Evolutionary conservation across 1,139 yeast species (phyloP).

Genomic region (Sugiyamaella sp.): DNA sequence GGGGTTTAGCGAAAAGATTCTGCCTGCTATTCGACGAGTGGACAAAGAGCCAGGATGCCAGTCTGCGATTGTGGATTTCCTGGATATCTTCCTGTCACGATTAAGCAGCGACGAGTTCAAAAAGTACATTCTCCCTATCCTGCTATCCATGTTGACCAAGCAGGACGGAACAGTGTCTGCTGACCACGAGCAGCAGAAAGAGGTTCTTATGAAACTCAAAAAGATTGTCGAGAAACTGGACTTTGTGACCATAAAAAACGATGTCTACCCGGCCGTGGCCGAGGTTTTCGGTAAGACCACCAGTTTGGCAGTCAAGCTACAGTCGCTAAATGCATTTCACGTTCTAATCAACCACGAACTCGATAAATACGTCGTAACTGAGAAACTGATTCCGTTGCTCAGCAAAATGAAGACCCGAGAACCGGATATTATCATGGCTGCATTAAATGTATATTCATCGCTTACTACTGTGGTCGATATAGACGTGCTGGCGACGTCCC

Average conservation of each 20-base stretch:
- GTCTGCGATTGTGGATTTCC: constrained; percentile 57
- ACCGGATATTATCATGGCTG: constrained; percentile 60
- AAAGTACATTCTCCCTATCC: constrained; percentile 43
- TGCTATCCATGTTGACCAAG: constrained; percentile 35
- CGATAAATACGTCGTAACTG: constrained; percentile 72
- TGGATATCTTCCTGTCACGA: constrained; percentile 56
- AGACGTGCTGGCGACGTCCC: constrained; percentile 49
- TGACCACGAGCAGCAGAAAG: constrained; percentile 57
- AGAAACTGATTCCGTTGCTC: constrained; percentile 76
- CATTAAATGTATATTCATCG: constrained; percentile 56
- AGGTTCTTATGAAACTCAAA: constrained; percentile 52
- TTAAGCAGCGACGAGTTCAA: constrained; percentile 50
- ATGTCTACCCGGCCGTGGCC: constrained; percentile 70
- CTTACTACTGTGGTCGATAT: constrained; percentile 44
- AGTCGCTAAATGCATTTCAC: constrained; percentile 67
- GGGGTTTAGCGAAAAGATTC: constrained; percentile 73
- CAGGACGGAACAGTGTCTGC: constrained; percentile 32
- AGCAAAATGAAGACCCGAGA: constrained; percentile 78
- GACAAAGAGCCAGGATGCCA: constrained; percentile 55
- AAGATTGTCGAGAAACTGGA: constrained; percentile 56
- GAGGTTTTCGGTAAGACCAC: constrained; percentile 81
- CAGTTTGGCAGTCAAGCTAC: constrained; percentile 71
- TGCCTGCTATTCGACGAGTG: constrained; percentile 51
- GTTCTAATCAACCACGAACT: constrained; percentile 60
- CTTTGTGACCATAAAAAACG: constrained; percentile 72